Conservation (phyloP, 495 filamentous ascomycete genomes). For the Penicillium ucsense region DNA sequence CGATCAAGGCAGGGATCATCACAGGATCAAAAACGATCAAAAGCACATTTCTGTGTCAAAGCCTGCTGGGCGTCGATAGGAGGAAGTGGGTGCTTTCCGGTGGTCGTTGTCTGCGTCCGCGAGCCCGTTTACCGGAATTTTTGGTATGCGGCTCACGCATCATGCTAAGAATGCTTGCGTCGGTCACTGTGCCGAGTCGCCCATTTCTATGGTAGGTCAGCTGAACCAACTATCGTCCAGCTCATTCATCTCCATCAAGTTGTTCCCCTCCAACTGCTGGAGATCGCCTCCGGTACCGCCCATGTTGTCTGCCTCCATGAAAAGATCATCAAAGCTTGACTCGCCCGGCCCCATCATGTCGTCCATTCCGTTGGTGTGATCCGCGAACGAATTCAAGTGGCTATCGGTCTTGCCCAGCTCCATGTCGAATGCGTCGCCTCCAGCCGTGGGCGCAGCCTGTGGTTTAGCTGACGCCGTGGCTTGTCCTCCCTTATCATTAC, state of each 20-base stretch:
- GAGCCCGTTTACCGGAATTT: too few relatives aligned
- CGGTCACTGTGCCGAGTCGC: too few relatives aligned
- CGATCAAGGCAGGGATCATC: too few relatives aligned
- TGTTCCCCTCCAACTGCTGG: conserved; percentile 31
- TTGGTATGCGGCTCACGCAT: too few relatives aligned
- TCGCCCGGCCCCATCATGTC: conserved; percentile 38
- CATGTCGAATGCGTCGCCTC: conserved; percentile 35
- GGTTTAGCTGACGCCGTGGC: conserved; percentile 18
- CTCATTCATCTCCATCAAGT: conserved; percentile 35
- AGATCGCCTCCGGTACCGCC: conserved; percentile 26
- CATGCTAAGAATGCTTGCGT: too few relatives aligned
- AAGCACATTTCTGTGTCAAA: too few relatives aligned
- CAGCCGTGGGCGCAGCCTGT: conserved; percentile 21
- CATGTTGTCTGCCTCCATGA: conserved; percentile 36
- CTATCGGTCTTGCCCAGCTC: conserved; percentile 26
- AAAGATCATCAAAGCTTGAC: conserved; percentile 42
- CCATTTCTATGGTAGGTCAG: conserved; percentile 5
- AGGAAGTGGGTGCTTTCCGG: too few relatives aligned
- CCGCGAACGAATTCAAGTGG: conserved; percentile 6
- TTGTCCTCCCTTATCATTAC: conserved; percentile 13
- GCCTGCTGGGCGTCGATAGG: too few relatives aligned
- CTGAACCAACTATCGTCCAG: conserved; percentile 38
- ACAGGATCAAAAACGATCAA: too few relatives aligned
- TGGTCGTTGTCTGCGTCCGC: too few relatives aligned
- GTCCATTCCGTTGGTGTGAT: conserved; percentile 15